Evolutionary conservation across 2,329 filamentous ascomycete species (phyloP), one percentile per base, ranked within the genome.

Genomic region (Hymenoscyphus albidus): DNA sequence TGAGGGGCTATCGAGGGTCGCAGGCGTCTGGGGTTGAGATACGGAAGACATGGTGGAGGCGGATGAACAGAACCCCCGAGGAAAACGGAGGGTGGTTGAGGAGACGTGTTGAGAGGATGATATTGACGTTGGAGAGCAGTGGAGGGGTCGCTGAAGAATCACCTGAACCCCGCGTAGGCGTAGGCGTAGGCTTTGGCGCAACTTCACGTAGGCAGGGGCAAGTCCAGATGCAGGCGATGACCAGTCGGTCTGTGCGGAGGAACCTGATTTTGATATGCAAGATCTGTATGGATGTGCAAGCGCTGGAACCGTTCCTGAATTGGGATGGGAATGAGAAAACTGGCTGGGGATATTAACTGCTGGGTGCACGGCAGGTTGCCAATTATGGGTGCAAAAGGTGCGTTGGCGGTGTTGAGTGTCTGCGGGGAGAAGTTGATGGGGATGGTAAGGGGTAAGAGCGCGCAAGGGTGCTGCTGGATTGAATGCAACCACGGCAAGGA

Each of bases 21-120:
- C 68, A 16, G 73, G 71, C 60, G 72, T 73, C 65, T 74, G 70
- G 27, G 74, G 72, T 67, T 74, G 73, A 9, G 73, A 73, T 64
- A 74, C 62, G 61, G 72, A 72, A 54, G 73, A 67, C 73, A 76
- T 75, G 61, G 68, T 62, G 62, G 62, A 65, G 40, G 66, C 51
- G 54, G 58, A 68, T 22, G 65, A 64, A 57, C n/a, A 66, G 64
- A 67, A 64, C 51, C 63, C 61, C 67, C 64, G 67, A 61, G 60
- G 42, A 22, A 61, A 5, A 54, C 40, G 44, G 27, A 38, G 32
- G 18, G 48, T 27, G 39, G 55, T 64, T 13, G 14, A 32, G 6
- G 48, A 54, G n/a, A 22, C 40, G 18, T 56, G 57, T 55, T 51
- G 58, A 51, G 31, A 51, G 42, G 39, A 27, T 58, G 18, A 59